phyloP scores from a whole-genome alignment of 805 yeast genomes.

The Ascoidea rubescens region DNA sequence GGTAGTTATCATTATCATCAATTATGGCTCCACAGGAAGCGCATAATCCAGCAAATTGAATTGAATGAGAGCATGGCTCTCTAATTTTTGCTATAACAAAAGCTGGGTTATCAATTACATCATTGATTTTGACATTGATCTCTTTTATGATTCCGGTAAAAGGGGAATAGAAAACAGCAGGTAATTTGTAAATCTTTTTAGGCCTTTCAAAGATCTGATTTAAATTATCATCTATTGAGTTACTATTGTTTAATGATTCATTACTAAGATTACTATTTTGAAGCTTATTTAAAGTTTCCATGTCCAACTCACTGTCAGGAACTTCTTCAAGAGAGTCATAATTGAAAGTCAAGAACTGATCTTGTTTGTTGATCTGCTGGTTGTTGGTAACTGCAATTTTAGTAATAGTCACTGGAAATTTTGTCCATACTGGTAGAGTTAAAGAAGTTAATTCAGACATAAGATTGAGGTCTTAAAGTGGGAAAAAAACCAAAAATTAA shows the following conservation, averaged over 20 bases:
- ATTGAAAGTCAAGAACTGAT: not conserved
- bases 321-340: not conserved
- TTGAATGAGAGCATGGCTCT: slow-evolving; percentile 86
- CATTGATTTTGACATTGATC: slow-evolving; percentile 40
- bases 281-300: no score
- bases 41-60: slow-evolving; percentile 90
- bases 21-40: slow-evolving; percentile 82
- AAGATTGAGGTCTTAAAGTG: no score
- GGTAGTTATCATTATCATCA: slow-evolving; percentile 59
- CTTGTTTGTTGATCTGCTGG: not conserved
- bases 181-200: slow-evolving; percentile 38
- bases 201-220: not conserved
- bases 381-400: not conserved
- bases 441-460: not conserved
- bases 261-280: not conserved
- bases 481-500: no score
- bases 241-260: no score
- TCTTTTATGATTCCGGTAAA: slow-evolving; percentile 51
- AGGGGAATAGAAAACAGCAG: slow-evolving; percentile 75
- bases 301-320: not conserved
- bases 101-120: slow-evolving; percentile 37
- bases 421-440: not conserved
- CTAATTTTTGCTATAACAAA: slow-evolving; percentile 36
- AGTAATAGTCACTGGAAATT: not conserved
- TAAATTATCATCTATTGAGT: no score